Percentiles rank a stretch among this genome's conserved stretches.
phyloP scores from a whole-genome alignment of 2,329 filamentous ascomycete species.

The Ophiostoma populinum region DNA sequence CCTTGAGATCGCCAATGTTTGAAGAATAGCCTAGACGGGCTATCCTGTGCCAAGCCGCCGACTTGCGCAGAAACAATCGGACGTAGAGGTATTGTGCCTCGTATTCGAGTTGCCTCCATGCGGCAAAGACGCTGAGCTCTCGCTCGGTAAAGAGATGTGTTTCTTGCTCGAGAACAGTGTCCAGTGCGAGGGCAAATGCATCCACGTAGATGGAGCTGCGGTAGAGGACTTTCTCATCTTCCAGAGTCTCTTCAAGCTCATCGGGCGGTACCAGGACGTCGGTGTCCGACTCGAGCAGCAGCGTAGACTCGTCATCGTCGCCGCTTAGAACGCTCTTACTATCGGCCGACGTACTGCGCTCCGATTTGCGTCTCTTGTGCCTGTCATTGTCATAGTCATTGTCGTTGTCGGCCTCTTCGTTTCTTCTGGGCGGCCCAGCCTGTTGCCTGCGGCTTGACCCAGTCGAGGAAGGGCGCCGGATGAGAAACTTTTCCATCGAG shows the following conservation, averaged over 20 bases:
- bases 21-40: slow-evolving; percentile 61
- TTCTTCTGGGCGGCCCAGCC: not conserved
- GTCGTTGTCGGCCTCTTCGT: too few relatives aligned
- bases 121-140: slow-evolving; percentile 58
- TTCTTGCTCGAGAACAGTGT: slow-evolving; percentile 81
- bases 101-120: slow-evolving; percentile 60
- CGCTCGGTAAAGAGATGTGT: slow-evolving; percentile 68
- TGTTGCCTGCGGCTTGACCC: not conserved
- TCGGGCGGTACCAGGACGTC: too few relatives aligned
- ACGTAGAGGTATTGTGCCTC: slow-evolving; percentile 93
- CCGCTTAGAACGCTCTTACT: too few relatives aligned
- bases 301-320: too few relatives aligned
- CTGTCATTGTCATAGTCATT: too few relatives aligned
- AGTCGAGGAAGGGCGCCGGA: slow-evolving; percentile 1
- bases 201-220: slow-evolving; percentile 87
- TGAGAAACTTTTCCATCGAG: slow-evolving; percentile 6
- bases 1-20: slow-evolving; percentile 60
- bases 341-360: too few relatives aligned
- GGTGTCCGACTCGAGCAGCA: too few relatives aligned
- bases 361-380: too few relatives aligned
- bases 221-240: slow-evolving; percentile 50
- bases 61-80: slow-evolving; percentile 80
- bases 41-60: slow-evolving; percentile 76
- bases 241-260: not conserved
- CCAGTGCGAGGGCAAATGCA: slow-evolving; percentile 83